Evolutionary conservation across 2,329 filamentous ascomycete species (phyloP), one percentile per base, ranked within the genome.

Genomic region (Neoarthrinium moseri): DNA sequence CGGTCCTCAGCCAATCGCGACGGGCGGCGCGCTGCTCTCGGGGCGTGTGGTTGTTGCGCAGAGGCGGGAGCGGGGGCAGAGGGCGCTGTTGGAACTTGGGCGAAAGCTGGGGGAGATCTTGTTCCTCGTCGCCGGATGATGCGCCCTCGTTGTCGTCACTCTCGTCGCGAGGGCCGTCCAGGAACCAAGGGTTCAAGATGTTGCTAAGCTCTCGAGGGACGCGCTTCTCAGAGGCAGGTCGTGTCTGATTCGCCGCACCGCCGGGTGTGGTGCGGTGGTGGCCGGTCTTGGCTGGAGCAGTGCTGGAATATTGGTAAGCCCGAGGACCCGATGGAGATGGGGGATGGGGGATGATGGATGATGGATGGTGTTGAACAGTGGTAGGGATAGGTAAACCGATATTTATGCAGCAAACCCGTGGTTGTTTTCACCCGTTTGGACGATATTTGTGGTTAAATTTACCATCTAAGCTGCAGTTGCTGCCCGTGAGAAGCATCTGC

Each of bases 241-340:
- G 13, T 37, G 34, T 22, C 20, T 21, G 34, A 21, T 38, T 40
- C n/a, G 37, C 27, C 37, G 37, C 37, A 23, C 22, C 15, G 37
- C 27, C 15, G 26, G 36, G n/a, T 24, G 24, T 11, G n/a, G 8
- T 11, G 22, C 21, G 13, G 6, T 22, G 18, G n/a, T 15, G 27
- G 13, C 20, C 12, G 20, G 13, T 7, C 10, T 34, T 36, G 32
- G n/a, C 23, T 26, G 22, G 21, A 13, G 41, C 26, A 17, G 27
- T 35, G 23, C 37, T 36, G 41, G 41, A 36, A 36, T 36, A 32
- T 44, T 44, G 30, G 30, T 44, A 26, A 44, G 29, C 24, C 41
- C 40, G 40, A 22, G 7, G n/a, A 7, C 5, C 17, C 35, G 17
- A 22, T 38, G 18, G 35, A 20, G 10, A 7, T 7, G 15, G 8